These are phyloP conservation scores for Herpetospermum pedunculosum DNA, from an alignment of 306 rosid species.

Conservation along the genomic window DNA sequence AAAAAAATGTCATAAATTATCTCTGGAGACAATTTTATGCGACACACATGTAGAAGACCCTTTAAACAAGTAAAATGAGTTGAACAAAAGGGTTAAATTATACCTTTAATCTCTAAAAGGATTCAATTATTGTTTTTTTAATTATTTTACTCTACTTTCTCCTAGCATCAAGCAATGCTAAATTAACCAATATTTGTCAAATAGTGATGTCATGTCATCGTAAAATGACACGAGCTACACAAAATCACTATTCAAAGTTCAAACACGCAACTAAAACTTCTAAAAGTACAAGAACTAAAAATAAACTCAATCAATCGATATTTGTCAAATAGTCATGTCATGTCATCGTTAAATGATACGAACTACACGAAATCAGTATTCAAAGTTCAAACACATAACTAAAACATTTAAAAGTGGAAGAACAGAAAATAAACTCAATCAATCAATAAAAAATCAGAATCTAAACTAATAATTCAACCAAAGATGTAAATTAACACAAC, in stretches of 20 bases:
- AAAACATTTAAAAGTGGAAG: neutral
- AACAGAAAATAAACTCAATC: neutral
- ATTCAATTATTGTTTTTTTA: too few species aligned
- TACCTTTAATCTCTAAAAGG: too few species aligned
- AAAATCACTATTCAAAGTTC: neutral
- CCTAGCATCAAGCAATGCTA: too few species aligned
- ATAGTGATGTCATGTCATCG: neutral
- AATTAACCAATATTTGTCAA: neutral
- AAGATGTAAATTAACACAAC: neutral
- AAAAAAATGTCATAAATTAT: too few species aligned
- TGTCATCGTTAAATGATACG: too few species aligned
- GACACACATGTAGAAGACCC: neutral
- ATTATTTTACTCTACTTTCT: too few species aligned
- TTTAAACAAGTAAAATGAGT: neutral
- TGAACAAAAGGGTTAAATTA: neutral
- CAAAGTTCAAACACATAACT: too few species aligned
- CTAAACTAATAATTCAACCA: neutral
- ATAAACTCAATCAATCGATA: neutral
- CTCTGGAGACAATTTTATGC: neutral
- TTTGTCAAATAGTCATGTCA: too few species aligned
- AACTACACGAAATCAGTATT: too few species aligned
- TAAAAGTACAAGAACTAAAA: neutral
- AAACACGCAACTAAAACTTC: neutral
- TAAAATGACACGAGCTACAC: neutral
- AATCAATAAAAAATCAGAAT: neutral